Evolutionary conservation across 2,329 filamentous ascomycete species (phyloP), one percentile per base, ranked within the genome.

Genomic region (Diplodia sapinea): DNA sequence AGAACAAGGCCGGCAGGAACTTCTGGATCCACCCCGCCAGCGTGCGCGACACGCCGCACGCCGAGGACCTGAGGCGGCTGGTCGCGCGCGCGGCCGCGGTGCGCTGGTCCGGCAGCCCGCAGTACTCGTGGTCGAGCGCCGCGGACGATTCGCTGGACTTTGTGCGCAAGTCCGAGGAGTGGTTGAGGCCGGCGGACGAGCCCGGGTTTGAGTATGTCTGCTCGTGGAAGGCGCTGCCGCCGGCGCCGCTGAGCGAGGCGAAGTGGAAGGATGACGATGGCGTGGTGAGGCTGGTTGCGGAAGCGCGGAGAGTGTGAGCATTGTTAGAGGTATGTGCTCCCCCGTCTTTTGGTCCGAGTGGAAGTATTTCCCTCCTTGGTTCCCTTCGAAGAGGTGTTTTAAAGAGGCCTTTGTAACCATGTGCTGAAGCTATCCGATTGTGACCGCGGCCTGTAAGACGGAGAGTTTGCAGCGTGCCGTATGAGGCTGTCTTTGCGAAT

Each of bases 1-100:
- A 26, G 43, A 63, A 63, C 47, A 51, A 51, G 43, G 59, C 59
- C 47, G 59, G 59, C 29, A 36, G 15, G 43, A 63, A 63, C 59
- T 63, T 63, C 31, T 63, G 59, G 59, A 63, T 63, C 31, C 59
- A 63, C 15, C 59, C 59, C 11, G 59, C 59, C 43, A 63, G 59
- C 59, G 59, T 63, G 23, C n/a, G n/a, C 29, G 59, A 63, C n/a
- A 63, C 59, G 4, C 59, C 59, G 8, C 33, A 63, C 47, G 15
- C 59, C 9, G 59, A 63, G 3, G 43, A 51, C 29, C n/a, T 63
- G 59, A 47, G 31, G 29, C 17, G 23, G 12, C 59, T 63, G 4
- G 59, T 63, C 29, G 29, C 29, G 4, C 20, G 29, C 8, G 59
- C 59, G 12, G 59, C 4, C 4, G 59, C 29, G 11, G 59, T 63